Base-by-base conservation (phyloP, 331 rosid genomes). In the Spiraea crenata region DNA sequence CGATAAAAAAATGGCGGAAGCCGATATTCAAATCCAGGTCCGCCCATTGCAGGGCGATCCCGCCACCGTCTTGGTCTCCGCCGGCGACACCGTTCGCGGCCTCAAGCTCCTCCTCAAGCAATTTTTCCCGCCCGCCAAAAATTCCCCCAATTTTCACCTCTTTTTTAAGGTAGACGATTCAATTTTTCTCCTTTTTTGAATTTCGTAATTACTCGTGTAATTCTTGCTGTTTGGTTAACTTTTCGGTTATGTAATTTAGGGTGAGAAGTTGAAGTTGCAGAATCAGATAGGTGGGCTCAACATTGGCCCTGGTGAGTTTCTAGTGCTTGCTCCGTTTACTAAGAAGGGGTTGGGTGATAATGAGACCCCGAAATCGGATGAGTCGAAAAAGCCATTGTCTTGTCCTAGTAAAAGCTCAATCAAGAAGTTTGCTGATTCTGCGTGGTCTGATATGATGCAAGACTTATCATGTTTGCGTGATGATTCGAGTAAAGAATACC, bases 381-480 rank as follows among this genome's bases (percentile, higher is more conserved):
- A 78, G 51, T 45, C 59, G 57, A 71, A 72, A 49, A 20, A 65
- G 55, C 50, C 80, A 17, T 37, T 49, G 42, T 75, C 55, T 67
- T 72, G 42, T 62, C 14, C 82, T 19, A 60, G 57, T 63, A 48
- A 52, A 16, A 81, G 75, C 76, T 74, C 89, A 12, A 71, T 73
- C 15, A 71, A 86, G 7, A 79, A 71, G 61, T 74, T 93, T 56
- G 87, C 96, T 3, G 85, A 84, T 65, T 80, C 88, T 6, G 83
- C 80, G 0, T 93, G 99, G 99, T 77, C 84, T 4, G 81, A 82
- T 48, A 89, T 93, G 85, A 83, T 83, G 83, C 87, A 89, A 47
- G 95, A 91, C 57, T 80, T 93, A 48, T 81, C 96, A 10, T 75
- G 62, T 70, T 80, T 93, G 58, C 72, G 74, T 2, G 82, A 74